These are phyloP conservation scores for Somion occarium DNA, from an alignment of 1,284 basidiomycete species.

Conservation along the genomic window DNA sequence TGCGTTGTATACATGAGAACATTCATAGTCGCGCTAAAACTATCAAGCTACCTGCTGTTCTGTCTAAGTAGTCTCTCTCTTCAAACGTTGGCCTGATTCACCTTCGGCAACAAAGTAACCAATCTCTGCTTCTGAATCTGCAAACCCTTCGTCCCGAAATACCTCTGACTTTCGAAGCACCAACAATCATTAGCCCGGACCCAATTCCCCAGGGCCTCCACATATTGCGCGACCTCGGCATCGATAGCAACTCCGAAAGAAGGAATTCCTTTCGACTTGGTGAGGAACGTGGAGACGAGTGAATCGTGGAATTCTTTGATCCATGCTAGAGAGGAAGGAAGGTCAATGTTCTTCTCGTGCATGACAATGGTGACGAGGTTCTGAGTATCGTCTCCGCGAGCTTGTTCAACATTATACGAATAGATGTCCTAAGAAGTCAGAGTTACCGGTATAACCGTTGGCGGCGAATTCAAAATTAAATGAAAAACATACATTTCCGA, in stretches of 20 bases:
- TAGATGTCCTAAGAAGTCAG: no score
- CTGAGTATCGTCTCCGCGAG: conserved; percentile 25
- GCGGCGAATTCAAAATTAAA: no score
- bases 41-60: no score
- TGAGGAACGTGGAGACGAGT: conserved; percentile 13
- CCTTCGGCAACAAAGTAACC: conserved; percentile 13
- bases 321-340: conserved; percentile 19
- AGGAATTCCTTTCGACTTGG: conserved; percentile 14
- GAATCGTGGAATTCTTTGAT: conserved; percentile 13
- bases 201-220: conserved; percentile 25
- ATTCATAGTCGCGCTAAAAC: no score
- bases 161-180: conserved; percentile 27
- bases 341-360: conserved; percentile 14
- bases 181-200: conserved; percentile 23
- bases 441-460: no score
- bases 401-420: conserved; percentile 24
- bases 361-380: conserved; percentile 24
- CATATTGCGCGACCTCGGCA: conserved; percentile 18
- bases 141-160: conserved; percentile 24
- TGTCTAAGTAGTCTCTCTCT: no score
- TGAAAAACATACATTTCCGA: conserved; percentile 25
- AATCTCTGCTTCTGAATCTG: conserved; percentile 16
- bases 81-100: no score
- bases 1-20: no score
- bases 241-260: conserved; percentile 19